Conservation (phyloP, 2,329 filamentous ascomycete genomes). For the Talaromyces albobiverticillius region DNA sequence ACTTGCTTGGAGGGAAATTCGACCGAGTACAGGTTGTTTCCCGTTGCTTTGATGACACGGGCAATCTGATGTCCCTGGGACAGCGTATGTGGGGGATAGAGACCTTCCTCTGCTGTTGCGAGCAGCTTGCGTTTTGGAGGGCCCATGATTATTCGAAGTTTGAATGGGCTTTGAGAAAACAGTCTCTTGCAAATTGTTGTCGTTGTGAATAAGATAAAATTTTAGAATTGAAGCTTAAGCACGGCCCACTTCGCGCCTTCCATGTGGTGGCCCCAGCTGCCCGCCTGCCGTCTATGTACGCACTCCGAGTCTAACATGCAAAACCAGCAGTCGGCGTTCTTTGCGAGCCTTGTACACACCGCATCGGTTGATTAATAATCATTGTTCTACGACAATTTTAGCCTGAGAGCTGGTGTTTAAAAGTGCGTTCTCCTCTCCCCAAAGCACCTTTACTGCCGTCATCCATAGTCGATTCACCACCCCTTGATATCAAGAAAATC, state of each 20-base stretch:
- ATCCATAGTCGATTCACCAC: no score
- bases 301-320: no score
- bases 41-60: constrained; percentile 75
- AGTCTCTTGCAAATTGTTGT: neutral
- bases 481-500: no score
- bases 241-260: neutral
- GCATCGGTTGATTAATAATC: no score
- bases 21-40: constrained; percentile 85
- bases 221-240: neutral
- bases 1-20: constrained; percentile 64
- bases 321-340: no score
- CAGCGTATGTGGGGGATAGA: constrained; percentile 57
- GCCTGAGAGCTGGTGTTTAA: no score
- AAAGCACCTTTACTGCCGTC: no score
- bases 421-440: no score
- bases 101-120: constrained; percentile 72
- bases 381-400: no score
- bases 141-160: constrained; percentile 52
- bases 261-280: no score
- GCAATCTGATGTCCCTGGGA: constrained; percentile 62
- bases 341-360: no score
- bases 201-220: neutral
- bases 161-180: neutral
- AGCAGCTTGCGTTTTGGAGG: constrained; percentile 74
- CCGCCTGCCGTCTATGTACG: neutral